These are phyloP conservation scores for Rhizopogon vulgaris DNA, from an alignment of 768 basidiomycete genomes.

Conservation along the genomic window DNA sequence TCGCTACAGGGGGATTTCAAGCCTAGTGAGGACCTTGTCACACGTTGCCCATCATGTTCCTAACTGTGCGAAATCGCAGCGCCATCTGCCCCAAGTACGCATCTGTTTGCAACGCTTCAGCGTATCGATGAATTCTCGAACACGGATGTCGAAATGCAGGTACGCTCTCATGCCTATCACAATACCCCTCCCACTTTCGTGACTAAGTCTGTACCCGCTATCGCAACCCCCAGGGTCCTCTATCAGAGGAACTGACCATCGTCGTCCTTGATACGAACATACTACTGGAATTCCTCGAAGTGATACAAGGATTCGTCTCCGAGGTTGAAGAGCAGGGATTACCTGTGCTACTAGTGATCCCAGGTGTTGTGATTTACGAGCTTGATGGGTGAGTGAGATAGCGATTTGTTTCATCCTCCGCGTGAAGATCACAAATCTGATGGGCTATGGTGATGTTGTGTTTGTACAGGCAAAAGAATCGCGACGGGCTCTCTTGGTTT, in stretches of 20 bases:
- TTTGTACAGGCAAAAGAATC: slow-evolving; percentile 33
- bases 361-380: slow-evolving; percentile 70
- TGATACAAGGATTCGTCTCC: slow-evolving; percentile 56
- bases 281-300: slow-evolving; percentile 59
- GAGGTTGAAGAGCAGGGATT: slow-evolving; percentile 46
- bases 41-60: background rate
- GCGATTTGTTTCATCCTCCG: background rate
- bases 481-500: slow-evolving; percentile 46
- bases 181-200: background rate
- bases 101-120: slow-evolving; percentile 36
- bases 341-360: slow-evolving; percentile 62
- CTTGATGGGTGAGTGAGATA: slow-evolving; percentile 54
- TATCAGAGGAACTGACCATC: slow-evolving; percentile 36
- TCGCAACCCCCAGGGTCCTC: slow-evolving; percentile 29
- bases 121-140: slow-evolving; percentile 52
- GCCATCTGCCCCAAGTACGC: background rate
- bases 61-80: background rate
- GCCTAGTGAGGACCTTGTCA: background rate
- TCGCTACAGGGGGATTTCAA: background rate
- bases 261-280: slow-evolving; percentile 79
- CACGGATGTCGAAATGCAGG: slow-evolving; percentile 72
- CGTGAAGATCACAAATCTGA: slow-evolving; percentile 1
- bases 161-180: slow-evolving; percentile 22
- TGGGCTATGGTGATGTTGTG: background rate
- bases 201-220: background rate